These are phyloP conservation scores for Aspergillus sp. DNA, from an alignment of 2,329 filamentous ascomycete genomes.

Conservation along the genomic window DNA sequence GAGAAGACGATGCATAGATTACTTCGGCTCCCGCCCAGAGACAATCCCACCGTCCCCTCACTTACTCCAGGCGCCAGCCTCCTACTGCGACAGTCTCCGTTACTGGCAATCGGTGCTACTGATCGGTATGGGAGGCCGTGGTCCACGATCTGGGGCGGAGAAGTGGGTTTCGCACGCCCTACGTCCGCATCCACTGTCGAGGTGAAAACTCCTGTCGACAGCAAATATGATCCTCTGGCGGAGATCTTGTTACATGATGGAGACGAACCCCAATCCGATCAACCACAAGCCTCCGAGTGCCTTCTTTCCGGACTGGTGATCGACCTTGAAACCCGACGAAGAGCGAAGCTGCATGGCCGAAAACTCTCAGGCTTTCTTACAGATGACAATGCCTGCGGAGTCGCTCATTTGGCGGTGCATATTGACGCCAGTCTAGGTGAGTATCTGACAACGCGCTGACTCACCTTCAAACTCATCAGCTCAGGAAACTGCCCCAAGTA, in stretches of 20 bases:
- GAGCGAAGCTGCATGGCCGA: constrained; percentile 71
- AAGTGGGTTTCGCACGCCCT: constrained; percentile 64
- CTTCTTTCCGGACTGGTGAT: constrained; percentile 64
- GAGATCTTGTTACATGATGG: constrained; percentile 56
- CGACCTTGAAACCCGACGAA: constrained; percentile 64
- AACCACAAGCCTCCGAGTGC: constrained; percentile 24
- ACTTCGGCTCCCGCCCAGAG: constrained; percentile 55
- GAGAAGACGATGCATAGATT: constrained; percentile 65
- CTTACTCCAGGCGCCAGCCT: constrained; percentile 61
- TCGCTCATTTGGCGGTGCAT: constrained; percentile 61
- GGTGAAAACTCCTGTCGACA: constrained; percentile 61
- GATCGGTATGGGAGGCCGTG: constrained; percentile 67
- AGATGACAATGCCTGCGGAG: constrained; percentile 20
- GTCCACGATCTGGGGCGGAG: constrained; percentile 77
- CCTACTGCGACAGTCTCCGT: constrained; percentile 61
- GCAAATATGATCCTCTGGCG: constrained; percentile 67
- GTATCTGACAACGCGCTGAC: constrained; percentile 8
- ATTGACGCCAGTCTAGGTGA: constrained; percentile 67
- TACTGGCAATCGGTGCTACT: constrained; percentile 72
- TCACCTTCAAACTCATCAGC: constrained; percentile 2
- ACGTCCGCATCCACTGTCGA: constrained; percentile 65
- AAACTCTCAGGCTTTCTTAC: constrained; percentile 64
- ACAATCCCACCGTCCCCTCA: constrained; percentile 67
- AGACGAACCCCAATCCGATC: constrained; percentile 25
- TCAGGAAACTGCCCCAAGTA: constrained; percentile 83